Conservation (phyloP, 108 stramenopile species). For the Licmophora abbreviata region DNA sequence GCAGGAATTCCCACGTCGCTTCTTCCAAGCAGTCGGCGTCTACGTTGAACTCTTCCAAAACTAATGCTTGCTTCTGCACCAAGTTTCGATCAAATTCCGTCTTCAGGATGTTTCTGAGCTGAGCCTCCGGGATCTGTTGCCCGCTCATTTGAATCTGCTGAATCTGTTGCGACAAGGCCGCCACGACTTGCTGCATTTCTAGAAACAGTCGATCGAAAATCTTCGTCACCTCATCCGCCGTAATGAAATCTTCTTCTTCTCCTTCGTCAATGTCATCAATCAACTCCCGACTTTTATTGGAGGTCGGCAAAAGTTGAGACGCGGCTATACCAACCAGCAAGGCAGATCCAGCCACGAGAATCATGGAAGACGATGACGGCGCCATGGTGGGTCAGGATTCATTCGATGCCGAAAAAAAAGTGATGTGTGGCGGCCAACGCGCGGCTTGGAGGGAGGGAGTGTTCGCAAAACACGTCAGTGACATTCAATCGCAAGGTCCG, state of each 20-base stretch:
- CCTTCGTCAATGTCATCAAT: constrained; percentile 13
- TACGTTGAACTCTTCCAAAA: constrained; percentile 73
- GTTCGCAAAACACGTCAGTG: no score
- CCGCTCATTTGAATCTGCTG: constrained; percentile 84
- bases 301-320: neutral
- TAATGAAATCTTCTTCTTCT: constrained; percentile 51
- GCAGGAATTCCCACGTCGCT: constrained; percentile 83
- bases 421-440: no score
- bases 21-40: constrained; percentile 86
- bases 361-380: neutral
- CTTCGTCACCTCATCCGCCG: constrained; percentile 59
- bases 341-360: constrained; percentile 2
- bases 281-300: neutral
- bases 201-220: constrained; percentile 81
- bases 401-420: no score
- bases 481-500: no score
- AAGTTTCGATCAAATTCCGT: constrained; percentile 76
- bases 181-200: constrained; percentile 75
- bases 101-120: constrained; percentile 59
- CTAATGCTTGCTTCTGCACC: constrained; percentile 34
- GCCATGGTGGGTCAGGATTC: neutral
- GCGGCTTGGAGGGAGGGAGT: no score
- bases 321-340: neutral
- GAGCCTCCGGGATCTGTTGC: constrained; percentile 72
- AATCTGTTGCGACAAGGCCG: constrained; percentile 72